Percentiles rank a stretch among this genome's conserved stretches.
These are phyloP conservation scores for Zoysia japonica DNA, from an alignment of 176 grass and related monocot genomes.

Conservation along the genomic window DNA sequence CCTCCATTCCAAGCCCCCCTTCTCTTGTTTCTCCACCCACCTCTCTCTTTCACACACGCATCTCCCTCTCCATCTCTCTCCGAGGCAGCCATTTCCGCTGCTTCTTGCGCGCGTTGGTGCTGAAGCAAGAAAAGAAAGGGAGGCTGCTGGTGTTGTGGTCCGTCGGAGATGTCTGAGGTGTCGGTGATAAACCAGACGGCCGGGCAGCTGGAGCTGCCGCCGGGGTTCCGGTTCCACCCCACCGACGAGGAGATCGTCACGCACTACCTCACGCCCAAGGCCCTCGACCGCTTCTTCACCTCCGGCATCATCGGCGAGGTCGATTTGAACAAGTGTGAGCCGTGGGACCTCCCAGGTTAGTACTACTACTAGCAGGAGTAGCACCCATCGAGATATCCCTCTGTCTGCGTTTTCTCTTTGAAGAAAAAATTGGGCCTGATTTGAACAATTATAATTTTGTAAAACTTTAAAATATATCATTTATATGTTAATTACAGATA, in stretches of 20 bases:
- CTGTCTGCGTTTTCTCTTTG: no score
- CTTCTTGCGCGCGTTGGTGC: constrained; percentile 11
- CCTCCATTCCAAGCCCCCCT: constrained; percentile 15
- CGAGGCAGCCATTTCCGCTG: constrained; percentile 35
- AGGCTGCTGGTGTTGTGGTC: neutral
- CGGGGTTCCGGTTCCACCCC: constrained; percentile 95
- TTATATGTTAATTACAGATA: no score
- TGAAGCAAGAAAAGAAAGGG: neutral
- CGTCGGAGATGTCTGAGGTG: constrained; percentile 51
- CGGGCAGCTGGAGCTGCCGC: constrained; percentile 65
- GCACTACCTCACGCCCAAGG: constrained; percentile 80
- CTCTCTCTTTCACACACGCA: constrained; percentile 58
- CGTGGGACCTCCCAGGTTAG: constrained; percentile 88
- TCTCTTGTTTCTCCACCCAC: constrained; percentile 15
- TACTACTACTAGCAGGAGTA: neutral
- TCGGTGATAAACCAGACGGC: constrained; percentile 57
- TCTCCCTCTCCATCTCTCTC: constrained; percentile 28
- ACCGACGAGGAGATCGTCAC: constrained; percentile 93
- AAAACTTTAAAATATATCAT: no score
- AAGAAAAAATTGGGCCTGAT: neutral
- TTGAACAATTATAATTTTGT: no score
- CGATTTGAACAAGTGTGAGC: constrained; percentile 96
- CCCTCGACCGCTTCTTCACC: constrained; percentile 49
- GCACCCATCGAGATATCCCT: neutral
- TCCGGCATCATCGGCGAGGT: constrained; percentile 84